A percentile compares a stretch with the other conserved stretches of the same genome.
These are phyloP conservation scores for Verticillium tricorpus DNA, from an alignment of 2,329 filamentous ascomycete genomes.

Conservation along the genomic window DNA sequence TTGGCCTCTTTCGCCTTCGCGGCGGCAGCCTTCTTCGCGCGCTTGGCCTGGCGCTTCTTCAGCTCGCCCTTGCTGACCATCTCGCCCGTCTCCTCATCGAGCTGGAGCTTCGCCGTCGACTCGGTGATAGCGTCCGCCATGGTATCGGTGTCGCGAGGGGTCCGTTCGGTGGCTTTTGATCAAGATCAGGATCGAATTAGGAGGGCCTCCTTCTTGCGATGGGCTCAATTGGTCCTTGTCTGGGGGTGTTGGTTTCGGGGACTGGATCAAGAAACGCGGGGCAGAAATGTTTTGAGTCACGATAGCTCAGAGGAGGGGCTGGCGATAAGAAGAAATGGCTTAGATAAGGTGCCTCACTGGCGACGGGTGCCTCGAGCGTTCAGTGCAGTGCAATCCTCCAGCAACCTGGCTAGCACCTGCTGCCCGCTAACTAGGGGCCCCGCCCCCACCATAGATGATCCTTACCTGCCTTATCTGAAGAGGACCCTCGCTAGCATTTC, in stretches of 20 bases:
- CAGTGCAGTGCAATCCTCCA: no score
- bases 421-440: neutral
- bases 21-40: constrained; percentile 50
- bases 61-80: constrained; percentile 61
- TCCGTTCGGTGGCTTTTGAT: neutral
- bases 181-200: neutral
- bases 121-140: constrained; percentile 47
- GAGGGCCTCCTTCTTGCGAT: neutral
- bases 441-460: neutral
- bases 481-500: constrained; percentile 1
- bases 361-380: no score
- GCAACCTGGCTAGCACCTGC: neutral
- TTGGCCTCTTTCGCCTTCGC: constrained; percentile 44
- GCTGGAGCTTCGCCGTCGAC: constrained; percentile 51
- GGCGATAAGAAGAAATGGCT: neutral
- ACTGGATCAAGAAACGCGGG: neutral
- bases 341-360: neutral
- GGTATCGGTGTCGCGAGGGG: constrained; percentile 8
- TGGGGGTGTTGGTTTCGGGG: neutral
- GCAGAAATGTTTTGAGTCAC: neutral
- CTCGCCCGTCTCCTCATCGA: constrained; percentile 61
- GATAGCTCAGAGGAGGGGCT: neutral
- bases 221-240: neutral
- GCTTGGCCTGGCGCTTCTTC: constrained; percentile 56
- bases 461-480: no score